These are phyloP conservation scores for Monosporascus sp. DNA, from an alignment of 2,329 filamentous ascomycete genomes.

Conservation along the genomic window DNA sequence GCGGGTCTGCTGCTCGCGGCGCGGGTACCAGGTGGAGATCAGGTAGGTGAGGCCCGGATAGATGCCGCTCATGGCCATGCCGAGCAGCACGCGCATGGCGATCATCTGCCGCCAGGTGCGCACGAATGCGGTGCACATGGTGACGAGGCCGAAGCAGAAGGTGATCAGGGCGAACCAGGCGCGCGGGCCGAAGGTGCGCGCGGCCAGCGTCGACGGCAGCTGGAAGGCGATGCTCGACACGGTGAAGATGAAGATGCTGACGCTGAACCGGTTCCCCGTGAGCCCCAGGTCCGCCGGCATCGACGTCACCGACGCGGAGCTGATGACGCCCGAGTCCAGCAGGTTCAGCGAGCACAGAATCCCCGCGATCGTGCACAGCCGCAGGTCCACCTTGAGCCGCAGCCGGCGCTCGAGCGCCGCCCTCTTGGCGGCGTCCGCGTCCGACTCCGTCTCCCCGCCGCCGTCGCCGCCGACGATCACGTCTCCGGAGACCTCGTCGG, in stretches of 20 bases:
- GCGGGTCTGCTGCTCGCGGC: slow-evolving; percentile 60
- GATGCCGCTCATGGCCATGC: slow-evolving; percentile 54
- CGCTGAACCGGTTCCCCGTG: slow-evolving; percentile 60
- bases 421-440: slow-evolving; percentile 5
- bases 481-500: background rate
- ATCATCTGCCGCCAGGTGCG: slow-evolving; percentile 66
- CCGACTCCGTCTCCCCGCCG: slow-evolving; percentile 1
- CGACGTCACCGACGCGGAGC: slow-evolving; percentile 62
- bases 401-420: slow-evolving; percentile 24
- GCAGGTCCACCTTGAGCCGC: slow-evolving; percentile 59
- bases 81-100: slow-evolving; percentile 58
- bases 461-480: background rate
- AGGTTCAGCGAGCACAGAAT: slow-evolving; percentile 66
- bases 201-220: slow-evolving; percentile 61
- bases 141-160: slow-evolving; percentile 56
- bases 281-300: slow-evolving; percentile 61
- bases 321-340: slow-evolving; percentile 65
- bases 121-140: slow-evolving; percentile 63
- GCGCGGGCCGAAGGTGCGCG: slow-evolving; percentile 59
- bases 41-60: slow-evolving; percentile 48
- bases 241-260: slow-evolving; percentile 70
- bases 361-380: slow-evolving; percentile 65
- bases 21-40: slow-evolving; percentile 56
- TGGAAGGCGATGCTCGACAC: slow-evolving; percentile 64
- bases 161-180: slow-evolving; percentile 61